Conservation (phyloP, 139 green algal species). For the Chlamydomonas schloesseri region DNA sequence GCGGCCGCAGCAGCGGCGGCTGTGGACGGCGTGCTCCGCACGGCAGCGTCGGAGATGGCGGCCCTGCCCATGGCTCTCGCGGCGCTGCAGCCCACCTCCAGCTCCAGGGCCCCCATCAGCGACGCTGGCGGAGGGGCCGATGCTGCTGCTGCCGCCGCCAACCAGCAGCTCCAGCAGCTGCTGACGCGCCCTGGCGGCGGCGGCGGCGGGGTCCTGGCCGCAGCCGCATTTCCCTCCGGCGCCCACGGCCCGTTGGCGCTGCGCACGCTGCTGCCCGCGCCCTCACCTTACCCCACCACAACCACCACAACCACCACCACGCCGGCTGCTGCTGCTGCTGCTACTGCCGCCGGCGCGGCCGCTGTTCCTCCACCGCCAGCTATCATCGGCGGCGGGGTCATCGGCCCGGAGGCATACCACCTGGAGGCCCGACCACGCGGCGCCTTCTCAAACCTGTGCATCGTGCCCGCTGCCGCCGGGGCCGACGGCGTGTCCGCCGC, state of each 20-base stretch:
- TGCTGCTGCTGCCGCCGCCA: neutral
- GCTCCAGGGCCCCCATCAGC: too few species aligned
- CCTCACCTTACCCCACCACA: too few species aligned
- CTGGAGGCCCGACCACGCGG: constrained; percentile 43
- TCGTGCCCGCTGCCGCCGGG: constrained; percentile 13
- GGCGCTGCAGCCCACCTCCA: too few species aligned
- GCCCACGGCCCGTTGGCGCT: neutral
- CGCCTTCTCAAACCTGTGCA: constrained; percentile 50
- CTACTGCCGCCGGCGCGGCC: neutral
- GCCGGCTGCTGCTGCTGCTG: neutral
- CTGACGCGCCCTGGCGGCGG: too few species aligned
- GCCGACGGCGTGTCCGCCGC: constrained; percentile 28
- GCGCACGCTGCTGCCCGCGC: too few species aligned
- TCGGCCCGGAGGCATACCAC: constrained; percentile 15
- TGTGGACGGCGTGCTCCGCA: constrained; percentile 56
- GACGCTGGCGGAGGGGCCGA: too few species aligned
- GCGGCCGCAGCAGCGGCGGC: neutral
- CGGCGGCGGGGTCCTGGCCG: constrained; percentile 20
- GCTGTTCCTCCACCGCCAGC: neutral
- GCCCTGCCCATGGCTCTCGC: neutral
- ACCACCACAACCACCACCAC: too few species aligned
- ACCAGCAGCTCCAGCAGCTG: neutral
- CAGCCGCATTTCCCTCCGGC: neutral
- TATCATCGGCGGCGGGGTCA: too few species aligned
- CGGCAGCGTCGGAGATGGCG: constrained; percentile 52